Percentiles rank a stretch among this genome's conserved stretches.
phyloP scores from a whole-genome alignment of 805 yeast species.

The Millerago galiae region DNA sequence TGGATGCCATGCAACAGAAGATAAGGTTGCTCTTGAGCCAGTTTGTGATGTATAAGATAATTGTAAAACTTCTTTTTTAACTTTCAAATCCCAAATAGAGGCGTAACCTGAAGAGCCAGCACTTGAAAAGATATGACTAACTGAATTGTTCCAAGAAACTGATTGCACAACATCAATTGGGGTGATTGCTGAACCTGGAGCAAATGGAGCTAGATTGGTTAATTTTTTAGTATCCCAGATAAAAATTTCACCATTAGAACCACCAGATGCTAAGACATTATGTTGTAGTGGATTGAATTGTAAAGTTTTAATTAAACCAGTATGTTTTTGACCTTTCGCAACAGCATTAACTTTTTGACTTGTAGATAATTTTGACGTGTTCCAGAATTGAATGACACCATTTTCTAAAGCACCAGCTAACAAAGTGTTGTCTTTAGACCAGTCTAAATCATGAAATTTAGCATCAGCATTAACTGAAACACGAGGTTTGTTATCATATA shows the following conservation, averaged over 20 bases:
- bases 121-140: conserved; percentile 82
- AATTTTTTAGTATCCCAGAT: conserved; percentile 81
- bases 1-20: conserved; percentile 95
- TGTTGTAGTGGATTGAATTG: conserved; percentile 71
- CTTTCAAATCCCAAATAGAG: conserved; percentile 89
- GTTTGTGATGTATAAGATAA: conserved; percentile 57
- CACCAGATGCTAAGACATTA: conserved; percentile 78
- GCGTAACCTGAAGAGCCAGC: conserved; percentile 84
- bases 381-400: conserved; percentile 77
- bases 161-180: conserved; percentile 67
- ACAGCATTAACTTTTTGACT: conserved; percentile 42
- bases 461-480: conserved; percentile 43
- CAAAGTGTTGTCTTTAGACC: conserved; percentile 61
- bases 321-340: conserved; percentile 51
- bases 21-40: conserved; percentile 56
- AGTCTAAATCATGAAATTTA: conserved; percentile 73
- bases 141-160: conserved; percentile 83
- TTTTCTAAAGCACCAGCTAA: conserved; percentile 90
- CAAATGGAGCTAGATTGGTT: conserved; percentile 38
- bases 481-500: conserved; percentile 36
- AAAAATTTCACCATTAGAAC: conserved; percentile 79
- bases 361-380: conserved; percentile 43
- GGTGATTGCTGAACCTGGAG: conserved; percentile 75
- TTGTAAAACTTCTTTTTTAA: conserved; percentile 83
- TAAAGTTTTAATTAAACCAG: conserved; percentile 64